These are phyloP conservation scores for Cryptosporidium ubiquitum DNA, from an alignment of 169 alveolate genomes.

Conservation along the genomic window DNA sequence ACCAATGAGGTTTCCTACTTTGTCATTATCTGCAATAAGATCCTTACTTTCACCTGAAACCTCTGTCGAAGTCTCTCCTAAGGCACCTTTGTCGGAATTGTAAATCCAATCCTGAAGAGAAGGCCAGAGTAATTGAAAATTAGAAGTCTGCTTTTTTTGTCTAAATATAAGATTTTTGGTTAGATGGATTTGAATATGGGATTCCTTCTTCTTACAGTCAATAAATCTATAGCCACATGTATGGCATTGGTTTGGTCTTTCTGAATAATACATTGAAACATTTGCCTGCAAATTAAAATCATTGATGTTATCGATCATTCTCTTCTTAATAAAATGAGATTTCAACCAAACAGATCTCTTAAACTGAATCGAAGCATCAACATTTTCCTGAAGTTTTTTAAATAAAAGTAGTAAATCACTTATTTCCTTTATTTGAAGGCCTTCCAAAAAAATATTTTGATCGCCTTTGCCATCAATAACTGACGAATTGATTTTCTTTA, in stretches of 20 bases:
- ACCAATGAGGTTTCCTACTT: background rate
- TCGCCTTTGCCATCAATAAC: slow-evolving; percentile 57
- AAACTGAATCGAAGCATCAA: slow-evolving; percentile 52
- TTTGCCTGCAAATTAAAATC: slow-evolving; percentile 54
- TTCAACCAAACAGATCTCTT: slow-evolving; percentile 51
- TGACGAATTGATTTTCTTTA: slow-evolving; percentile 9
- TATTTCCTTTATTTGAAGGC: slow-evolving; percentile 49
- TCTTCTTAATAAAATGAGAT: slow-evolving; percentile 58
- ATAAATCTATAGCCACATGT: slow-evolving; percentile 66
- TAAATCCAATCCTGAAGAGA: slow-evolving; percentile 59
- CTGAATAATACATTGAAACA: slow-evolving; percentile 46
- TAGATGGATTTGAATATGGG: slow-evolving; percentile 67
- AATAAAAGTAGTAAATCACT: slow-evolving; percentile 26
- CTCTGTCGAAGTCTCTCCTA: background rate
- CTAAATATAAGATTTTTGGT: slow-evolving; percentile 62
- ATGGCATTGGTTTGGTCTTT: slow-evolving; percentile 72
- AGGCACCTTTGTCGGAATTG: background rate
- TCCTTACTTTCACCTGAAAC: slow-evolving; percentile 15
- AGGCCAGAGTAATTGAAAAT: slow-evolving; percentile 58
- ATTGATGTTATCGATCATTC: slow-evolving; percentile 38
- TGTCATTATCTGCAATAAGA: slow-evolving; percentile 11
- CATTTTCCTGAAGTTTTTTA: slow-evolving; percentile 51
- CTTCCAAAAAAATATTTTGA: slow-evolving; percentile 58
- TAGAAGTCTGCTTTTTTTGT: slow-evolving; percentile 44
- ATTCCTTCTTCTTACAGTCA: slow-evolving; percentile 55